Percentiles rank a stretch among this genome's conserved stretches.
phyloP scores from a whole-genome alignment of 768 basidiomycete species.

The Crepidotus variabilis region DNA sequence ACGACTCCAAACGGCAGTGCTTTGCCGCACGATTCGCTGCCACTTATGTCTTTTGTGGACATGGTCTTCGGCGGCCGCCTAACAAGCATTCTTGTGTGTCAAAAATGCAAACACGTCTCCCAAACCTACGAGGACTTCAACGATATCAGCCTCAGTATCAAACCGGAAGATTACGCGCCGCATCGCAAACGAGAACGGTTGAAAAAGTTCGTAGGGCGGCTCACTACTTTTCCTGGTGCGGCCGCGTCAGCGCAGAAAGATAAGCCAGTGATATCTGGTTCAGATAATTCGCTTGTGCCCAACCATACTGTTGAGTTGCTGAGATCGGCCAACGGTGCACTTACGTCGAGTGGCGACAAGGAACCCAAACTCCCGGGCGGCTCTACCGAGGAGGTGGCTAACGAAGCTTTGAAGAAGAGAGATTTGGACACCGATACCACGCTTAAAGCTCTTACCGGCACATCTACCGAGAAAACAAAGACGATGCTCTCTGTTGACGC shows the following conservation, averaged over 20 bases:
- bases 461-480: too few species aligned
- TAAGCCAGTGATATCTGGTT: background rate
- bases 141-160: slow-evolving; percentile 88
- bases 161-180: slow-evolving; percentile 64
- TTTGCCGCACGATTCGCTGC: slow-evolving; percentile 23
- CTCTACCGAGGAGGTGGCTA: background rate
- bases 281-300: background rate
- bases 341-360: background rate
- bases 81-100: slow-evolving; percentile 90
- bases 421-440: background rate
- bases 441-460: background rate
- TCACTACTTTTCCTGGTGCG: slow-evolving; percentile 21
- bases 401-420: background rate
- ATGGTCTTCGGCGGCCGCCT: slow-evolving; percentile 89
- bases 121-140: slow-evolving; percentile 93
- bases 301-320: background rate
- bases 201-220: slow-evolving; percentile 66
- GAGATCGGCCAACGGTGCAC: background rate
- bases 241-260: slow-evolving; percentile 2
- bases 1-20: slow-evolving; percentile 1
- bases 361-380: background rate
- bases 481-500: background rate
- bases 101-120: slow-evolving; percentile 90
- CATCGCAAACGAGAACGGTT: slow-evolving; percentile 70
- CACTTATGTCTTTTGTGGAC: slow-evolving; percentile 73